phyloP scores from a whole-genome alignment of 768 basidiomycete genomes.

The Auricularia heimuer region DNA sequence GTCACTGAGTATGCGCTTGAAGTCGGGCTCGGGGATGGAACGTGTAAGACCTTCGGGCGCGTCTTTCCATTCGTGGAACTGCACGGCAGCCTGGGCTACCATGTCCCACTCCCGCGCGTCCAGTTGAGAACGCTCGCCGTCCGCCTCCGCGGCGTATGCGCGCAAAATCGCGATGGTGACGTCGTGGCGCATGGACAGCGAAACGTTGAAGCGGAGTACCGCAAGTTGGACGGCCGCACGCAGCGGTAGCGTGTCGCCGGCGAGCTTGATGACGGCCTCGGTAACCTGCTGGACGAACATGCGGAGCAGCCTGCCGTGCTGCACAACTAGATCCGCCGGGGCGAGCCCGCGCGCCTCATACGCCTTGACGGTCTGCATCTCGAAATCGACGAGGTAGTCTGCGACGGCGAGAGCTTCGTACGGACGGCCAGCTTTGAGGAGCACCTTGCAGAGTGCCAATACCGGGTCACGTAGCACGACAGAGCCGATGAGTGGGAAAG shows the following conservation, averaged over 20 bases:
- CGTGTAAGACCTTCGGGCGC: not conserved
- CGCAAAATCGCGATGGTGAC: not conserved
- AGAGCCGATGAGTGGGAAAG: not conserved
- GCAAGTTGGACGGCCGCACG: not conserved
- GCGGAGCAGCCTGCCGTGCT: not conserved
- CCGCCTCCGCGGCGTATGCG: not conserved
- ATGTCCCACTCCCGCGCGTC: not conserved
- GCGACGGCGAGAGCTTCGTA: not conserved
- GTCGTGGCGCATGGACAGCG: not conserved
- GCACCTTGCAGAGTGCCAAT: conserved; percentile 13
- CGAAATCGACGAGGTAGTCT: not conserved
- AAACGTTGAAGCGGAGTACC: not conserved
- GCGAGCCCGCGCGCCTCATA: not conserved
- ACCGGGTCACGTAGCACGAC: not conserved
- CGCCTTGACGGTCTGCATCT: not conserved
- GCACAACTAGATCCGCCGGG: not conserved
- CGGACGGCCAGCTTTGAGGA: conserved; percentile 10
- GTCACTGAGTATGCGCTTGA: not conserved
- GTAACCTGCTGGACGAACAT: not conserved
- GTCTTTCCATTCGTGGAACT: not conserved
- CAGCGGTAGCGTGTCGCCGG: not conserved
- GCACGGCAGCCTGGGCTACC: not conserved
- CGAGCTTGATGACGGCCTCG: not conserved
- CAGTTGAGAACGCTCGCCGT: not conserved
- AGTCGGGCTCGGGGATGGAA: not conserved